phyloP scores from a whole-genome alignment of 2,329 filamentous ascomycete species.

The Fusarium bulbicola region DNA sequence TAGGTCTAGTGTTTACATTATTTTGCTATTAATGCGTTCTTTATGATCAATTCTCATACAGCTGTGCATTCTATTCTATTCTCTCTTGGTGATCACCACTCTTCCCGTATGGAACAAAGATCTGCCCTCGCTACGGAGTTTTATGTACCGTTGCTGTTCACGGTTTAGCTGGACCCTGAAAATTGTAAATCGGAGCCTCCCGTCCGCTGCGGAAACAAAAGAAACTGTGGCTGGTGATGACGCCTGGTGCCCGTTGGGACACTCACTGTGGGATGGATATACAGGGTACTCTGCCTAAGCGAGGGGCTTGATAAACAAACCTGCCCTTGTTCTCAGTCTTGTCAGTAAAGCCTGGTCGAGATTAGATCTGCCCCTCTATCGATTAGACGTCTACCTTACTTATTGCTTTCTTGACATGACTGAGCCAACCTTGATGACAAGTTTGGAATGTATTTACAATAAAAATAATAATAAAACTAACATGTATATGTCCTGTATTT shows the following conservation, averaged over 20 bases:
- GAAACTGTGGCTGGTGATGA: constrained; percentile 25
- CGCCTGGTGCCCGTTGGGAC: neutral
- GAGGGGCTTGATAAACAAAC: constrained; percentile 28
- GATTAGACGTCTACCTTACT: constrained; percentile 11
- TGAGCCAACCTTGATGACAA: neutral
- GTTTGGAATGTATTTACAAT: neutral
- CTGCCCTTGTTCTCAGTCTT: neutral
- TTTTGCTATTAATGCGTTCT: neutral
- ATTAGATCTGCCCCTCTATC: constrained; percentile 28
- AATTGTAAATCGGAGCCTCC: constrained; percentile 16
- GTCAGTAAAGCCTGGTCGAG: neutral
- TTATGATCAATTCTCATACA: neutral
- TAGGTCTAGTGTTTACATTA: neutral
- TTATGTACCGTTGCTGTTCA: neutral
- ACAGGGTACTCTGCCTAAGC: constrained; percentile 10
- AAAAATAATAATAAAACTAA: neutral
- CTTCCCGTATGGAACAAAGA: neutral
- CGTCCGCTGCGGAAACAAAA: constrained; percentile 6
- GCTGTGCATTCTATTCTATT: neutral
- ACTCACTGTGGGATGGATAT: constrained; percentile 5
- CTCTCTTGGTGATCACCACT: neutral
- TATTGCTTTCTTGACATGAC: constrained; percentile 11
- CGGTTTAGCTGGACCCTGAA: constrained; percentile 27
- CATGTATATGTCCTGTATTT: too few species aligned
- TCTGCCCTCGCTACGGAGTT: neutral